A percentile compares a stretch with the other conserved stretches of the same genome.
Evolutionary conservation across 257 asterid species (phyloP).

Genomic region (Oldenlandia corymbosa): DNA sequence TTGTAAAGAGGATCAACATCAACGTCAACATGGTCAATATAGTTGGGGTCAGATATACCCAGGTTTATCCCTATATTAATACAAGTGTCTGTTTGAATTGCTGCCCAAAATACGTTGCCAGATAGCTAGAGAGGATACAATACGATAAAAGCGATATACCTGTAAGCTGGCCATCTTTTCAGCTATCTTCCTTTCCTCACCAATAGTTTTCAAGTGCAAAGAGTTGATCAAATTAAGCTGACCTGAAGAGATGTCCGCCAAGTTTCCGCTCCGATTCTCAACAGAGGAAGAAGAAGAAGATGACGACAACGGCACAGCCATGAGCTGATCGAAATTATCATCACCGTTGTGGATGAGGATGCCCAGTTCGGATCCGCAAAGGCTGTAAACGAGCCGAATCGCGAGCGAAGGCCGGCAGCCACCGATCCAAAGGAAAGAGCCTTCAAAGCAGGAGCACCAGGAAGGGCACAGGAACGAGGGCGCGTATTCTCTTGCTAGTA

Average conservation of each 20-base stretch:
- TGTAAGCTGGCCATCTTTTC: conserved; percentile 28
- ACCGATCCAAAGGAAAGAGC: conserved; percentile 32
- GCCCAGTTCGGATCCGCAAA: conserved; percentile 28
- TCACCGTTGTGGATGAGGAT: conserved; percentile 14
- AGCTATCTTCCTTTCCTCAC: conserved; percentile 24
- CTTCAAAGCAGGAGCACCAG: conserved; percentile 35
- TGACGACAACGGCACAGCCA: too few species aligned
- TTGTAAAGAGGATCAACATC: too few species aligned
- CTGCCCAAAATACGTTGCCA: too few species aligned
- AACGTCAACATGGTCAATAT: too few species aligned
- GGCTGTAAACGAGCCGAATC: conserved; percentile 30
- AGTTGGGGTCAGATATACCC: too few species aligned
- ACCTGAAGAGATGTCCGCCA: conserved; percentile 2
- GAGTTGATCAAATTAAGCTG: conserved; percentile 31
- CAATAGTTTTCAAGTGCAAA: conserved; percentile 22
- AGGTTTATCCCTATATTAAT: too few species aligned
- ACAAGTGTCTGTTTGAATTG: too few species aligned
- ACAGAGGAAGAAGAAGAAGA: too few species aligned
- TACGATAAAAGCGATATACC: too few species aligned
- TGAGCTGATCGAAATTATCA: conserved; percentile 15
- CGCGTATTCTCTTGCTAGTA: conserved; percentile 19
- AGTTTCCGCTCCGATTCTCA: too few species aligned
- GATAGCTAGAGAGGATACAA: too few species aligned
- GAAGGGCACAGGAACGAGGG: conserved; percentile 24
- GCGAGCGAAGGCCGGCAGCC: conserved; percentile 35